A percentile compares a stretch with the other conserved stretches of the same genome.
Evolutionary conservation across 228 moss, liverwort and hornwort species (phyloP).

Genomic region (Sphagnum fallax): DNA sequence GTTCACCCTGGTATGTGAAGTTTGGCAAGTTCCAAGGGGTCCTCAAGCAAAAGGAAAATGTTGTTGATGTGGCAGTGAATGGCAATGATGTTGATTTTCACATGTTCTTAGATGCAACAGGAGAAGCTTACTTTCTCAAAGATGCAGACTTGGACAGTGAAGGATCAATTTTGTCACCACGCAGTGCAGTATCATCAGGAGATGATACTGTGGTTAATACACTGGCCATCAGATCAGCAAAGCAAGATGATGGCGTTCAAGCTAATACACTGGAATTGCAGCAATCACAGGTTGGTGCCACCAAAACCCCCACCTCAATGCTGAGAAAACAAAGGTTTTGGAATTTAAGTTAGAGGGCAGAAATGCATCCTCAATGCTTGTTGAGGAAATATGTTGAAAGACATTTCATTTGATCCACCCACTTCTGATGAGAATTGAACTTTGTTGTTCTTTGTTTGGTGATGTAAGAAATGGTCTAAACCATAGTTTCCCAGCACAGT

Average conservation of each 20-base stretch:
- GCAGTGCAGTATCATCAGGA: constrained; percentile 52
- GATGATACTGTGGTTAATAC: constrained; percentile 42
- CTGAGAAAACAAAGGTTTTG: constrained; percentile 62
- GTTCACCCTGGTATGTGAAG: constrained; percentile 99
- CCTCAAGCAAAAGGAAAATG: constrained; percentile 83
- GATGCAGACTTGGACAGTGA: constrained; percentile 60
- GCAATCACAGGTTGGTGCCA: constrained; percentile 36
- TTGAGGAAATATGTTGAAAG: constrained; percentile 36
- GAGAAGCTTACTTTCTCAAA: constrained; percentile 95
- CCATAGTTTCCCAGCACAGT: too few species aligned
- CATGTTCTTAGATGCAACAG: constrained; percentile 89
- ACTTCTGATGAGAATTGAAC: too few species aligned
- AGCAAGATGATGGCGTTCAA: constrained; percentile 35
- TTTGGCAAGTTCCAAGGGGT: constrained; percentile 99
- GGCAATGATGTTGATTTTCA: constrained; percentile 76
- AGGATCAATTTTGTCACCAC: constrained; percentile 40
- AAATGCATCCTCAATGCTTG: constrained; percentile 73
- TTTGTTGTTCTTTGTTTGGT: too few species aligned
- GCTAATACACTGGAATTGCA: constrained; percentile 32
- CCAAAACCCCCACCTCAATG: constrained; percentile 32
- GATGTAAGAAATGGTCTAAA: too few species aligned
- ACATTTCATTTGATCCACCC: too few species aligned
- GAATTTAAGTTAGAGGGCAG: constrained; percentile 82
- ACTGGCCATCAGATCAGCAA: constrained; percentile 29
- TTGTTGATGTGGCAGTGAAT: constrained; percentile 87